These are phyloP conservation scores for Phytopythium boreale DNA, from an alignment of 352 stramenopile genomes.

Conservation along the genomic window DNA sequence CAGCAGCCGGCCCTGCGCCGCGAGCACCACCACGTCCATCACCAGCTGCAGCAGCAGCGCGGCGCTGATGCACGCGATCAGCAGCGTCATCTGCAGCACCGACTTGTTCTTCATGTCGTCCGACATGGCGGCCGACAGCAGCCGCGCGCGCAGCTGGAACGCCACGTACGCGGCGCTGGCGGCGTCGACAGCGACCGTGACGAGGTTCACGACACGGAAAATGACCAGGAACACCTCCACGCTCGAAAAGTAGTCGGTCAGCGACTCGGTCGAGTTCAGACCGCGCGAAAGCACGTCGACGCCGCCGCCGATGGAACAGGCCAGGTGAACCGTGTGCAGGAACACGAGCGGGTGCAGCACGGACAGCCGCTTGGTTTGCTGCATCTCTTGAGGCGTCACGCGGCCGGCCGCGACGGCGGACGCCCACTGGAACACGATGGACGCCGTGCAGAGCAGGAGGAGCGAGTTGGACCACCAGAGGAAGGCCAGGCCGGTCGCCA, in stretches of 20 bases:
- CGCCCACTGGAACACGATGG: slow-evolving; percentile 70
- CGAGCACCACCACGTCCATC: slow-evolving; percentile 51
- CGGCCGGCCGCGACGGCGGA: slow-evolving; percentile 50
- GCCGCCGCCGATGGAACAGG: slow-evolving; percentile 28
- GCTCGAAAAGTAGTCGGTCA: slow-evolving; percentile 23
- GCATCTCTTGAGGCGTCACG: slow-evolving; percentile 43
- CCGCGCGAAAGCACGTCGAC: slow-evolving; percentile 28
- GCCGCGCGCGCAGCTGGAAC: slow-evolving; percentile 34
- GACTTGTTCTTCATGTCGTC: slow-evolving; percentile 79
- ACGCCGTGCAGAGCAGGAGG: slow-evolving; percentile 58
- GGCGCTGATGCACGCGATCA: slow-evolving; percentile 40
- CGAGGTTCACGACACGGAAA: slow-evolving; percentile 42
- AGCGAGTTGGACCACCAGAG: slow-evolving; percentile 64
- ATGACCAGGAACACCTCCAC: slow-evolving; percentile 21
- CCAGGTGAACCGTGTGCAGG: slow-evolving; percentile 52
- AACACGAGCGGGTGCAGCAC: slow-evolving; percentile 55
- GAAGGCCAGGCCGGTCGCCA: slow-evolving; percentile 32
- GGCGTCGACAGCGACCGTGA: slow-evolving; percentile 41
- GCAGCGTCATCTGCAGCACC: slow-evolving; percentile 62
- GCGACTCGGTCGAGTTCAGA: slow-evolving; percentile 14
- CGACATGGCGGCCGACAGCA: slow-evolving; percentile 60
- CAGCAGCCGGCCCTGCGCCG: slow-evolving; percentile 7
- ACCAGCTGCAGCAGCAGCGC: slow-evolving; percentile 43
- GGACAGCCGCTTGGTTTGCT: slow-evolving; percentile 42
- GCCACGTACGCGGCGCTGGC: slow-evolving; percentile 42